Percentiles rank a stretch among this genome's conserved stretches.
Conservation (phyloP, 106 monocot genomes). For the Dendrobium nobile region DNA sequence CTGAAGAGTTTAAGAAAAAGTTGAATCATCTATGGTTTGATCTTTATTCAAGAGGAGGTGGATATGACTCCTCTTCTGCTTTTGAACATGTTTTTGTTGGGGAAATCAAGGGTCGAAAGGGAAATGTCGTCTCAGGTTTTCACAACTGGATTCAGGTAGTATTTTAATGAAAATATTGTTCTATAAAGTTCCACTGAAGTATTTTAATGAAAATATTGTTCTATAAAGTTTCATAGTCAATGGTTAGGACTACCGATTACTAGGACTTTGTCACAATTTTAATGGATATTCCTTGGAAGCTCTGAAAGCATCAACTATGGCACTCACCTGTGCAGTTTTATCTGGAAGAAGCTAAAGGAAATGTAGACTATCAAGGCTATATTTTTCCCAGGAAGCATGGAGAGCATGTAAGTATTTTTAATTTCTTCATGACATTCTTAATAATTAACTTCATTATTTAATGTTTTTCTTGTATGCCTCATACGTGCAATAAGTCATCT, state of each 20-base stretch:
- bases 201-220: background rate
- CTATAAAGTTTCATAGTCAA: background rate
- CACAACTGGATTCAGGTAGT: constrained; percentile 99
- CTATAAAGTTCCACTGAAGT: background rate
- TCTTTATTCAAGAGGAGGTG: constrained; percentile 78
- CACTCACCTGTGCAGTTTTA: constrained; percentile 64
- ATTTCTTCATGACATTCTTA: background rate
- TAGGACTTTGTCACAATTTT: background rate
- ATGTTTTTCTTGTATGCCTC: background rate
- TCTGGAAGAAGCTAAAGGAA: constrained; percentile 90
- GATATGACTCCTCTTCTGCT: constrained; percentile 64
- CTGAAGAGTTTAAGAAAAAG: constrained; percentile 67
- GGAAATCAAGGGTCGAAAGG: constrained; percentile 65
- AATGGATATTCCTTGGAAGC: background rate
- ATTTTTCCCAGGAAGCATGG: constrained; percentile 77
- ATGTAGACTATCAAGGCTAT: constrained; percentile 90
- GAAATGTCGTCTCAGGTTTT: constrained; percentile 71
- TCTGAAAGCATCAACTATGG: background rate
- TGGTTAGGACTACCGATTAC: background rate
- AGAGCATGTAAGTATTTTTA: constrained; percentile 52
- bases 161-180: background rate
- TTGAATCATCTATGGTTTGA: constrained; percentile 76
- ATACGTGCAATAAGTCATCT: background rate
- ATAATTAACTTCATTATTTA: background rate
- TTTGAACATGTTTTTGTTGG: constrained; percentile 99